Percentiles rank a stretch among this genome's conserved stretches.
Evolutionary conservation across 257 asterid genomes (phyloP).

Genomic region (Cinchona pubescens): DNA sequence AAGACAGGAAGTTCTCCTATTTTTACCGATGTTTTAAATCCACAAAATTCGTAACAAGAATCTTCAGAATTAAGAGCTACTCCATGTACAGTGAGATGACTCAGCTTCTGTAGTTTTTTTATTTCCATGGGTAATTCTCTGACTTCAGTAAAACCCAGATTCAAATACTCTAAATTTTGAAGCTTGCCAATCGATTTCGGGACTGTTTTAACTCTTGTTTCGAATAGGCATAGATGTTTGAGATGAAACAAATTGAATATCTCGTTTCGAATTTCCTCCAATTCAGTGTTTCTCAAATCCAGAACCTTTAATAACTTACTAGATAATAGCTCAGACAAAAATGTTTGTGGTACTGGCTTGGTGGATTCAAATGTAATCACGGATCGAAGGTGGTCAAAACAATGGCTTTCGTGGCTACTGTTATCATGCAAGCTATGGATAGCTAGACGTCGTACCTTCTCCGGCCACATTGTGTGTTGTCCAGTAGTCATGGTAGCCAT

Average conservation of each 20-base stretch:
- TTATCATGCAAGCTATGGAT: not conserved
- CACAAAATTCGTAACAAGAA: not conserved
- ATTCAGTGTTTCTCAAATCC: not conserved
- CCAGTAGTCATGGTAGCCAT: not conserved
- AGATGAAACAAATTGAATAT: conserved; percentile 20
- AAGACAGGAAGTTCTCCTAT: conserved; percentile 19
- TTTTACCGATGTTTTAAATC: conserved; percentile 11
- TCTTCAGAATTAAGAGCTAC: not conserved
- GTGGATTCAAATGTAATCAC: not conserved
- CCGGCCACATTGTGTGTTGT: not conserved
- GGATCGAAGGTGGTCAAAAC: conserved; percentile 1
- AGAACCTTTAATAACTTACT: conserved; percentile 19
- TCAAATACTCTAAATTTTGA: conserved; percentile 20
- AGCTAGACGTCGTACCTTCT: not conserved
- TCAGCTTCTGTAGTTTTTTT: conserved; percentile 9
- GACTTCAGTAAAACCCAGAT: conserved; percentile 8
- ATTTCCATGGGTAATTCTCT: conserved; percentile 19
- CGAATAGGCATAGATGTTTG: conserved; percentile 11
- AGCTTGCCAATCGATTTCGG: conserved; percentile 24
- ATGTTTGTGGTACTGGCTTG: not conserved
- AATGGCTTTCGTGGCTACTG: not conserved
- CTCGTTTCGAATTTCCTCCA: conserved; percentile 4
- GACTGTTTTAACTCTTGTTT: conserved; percentile 5
- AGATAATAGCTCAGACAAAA: conserved; percentile 7
- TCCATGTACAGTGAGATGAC: not conserved